A percentile compares a stretch with the other conserved stretches of the same genome.
phyloP scores from a whole-genome alignment of 2,329 filamentous ascomycete genomes.

The Talaromyces sp. region DNA sequence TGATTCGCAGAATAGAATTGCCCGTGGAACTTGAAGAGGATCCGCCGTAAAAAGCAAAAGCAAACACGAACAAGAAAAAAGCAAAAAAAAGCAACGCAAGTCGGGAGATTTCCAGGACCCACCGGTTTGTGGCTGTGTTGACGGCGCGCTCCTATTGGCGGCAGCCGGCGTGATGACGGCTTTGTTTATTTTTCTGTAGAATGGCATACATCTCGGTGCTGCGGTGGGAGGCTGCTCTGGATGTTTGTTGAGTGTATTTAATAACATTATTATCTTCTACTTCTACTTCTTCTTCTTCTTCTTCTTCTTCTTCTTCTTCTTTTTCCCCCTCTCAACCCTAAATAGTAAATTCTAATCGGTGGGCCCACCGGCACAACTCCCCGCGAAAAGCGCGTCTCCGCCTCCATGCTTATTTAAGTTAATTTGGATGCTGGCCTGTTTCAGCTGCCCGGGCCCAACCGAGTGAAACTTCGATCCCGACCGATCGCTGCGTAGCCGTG shows the following conservation, averaged over 20 bases:
- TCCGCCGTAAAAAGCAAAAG: neutral
- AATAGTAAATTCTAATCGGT: no score
- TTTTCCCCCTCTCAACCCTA: no score
- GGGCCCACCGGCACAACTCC: neutral
- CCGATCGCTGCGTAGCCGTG: neutral
- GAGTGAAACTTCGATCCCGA: neutral
- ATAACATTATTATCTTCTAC: no score
- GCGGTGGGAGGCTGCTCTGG: neutral
- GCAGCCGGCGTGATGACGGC: neutral
- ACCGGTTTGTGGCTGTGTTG: constrained; percentile 11
- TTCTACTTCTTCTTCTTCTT: no score
- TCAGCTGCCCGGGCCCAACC: neutral
- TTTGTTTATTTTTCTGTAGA: neutral
- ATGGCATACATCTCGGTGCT: neutral
- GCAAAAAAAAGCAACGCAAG: neutral
- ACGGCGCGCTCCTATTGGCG: constrained; percentile 4
- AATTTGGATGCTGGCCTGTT: neutral
- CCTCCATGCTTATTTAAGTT: neutral
- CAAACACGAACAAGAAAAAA: neutral
- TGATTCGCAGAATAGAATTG: no score
- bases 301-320: no score
- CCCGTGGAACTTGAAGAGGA: neutral
- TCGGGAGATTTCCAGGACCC: constrained; percentile 1
- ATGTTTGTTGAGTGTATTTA: no score
- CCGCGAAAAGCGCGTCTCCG: neutral